Percentiles rank a stretch among this genome's conserved stretches.
Evolutionary conservation across 2,329 filamentous ascomycete species (phyloP).

Genomic region (Fusarium floridanum): DNA sequence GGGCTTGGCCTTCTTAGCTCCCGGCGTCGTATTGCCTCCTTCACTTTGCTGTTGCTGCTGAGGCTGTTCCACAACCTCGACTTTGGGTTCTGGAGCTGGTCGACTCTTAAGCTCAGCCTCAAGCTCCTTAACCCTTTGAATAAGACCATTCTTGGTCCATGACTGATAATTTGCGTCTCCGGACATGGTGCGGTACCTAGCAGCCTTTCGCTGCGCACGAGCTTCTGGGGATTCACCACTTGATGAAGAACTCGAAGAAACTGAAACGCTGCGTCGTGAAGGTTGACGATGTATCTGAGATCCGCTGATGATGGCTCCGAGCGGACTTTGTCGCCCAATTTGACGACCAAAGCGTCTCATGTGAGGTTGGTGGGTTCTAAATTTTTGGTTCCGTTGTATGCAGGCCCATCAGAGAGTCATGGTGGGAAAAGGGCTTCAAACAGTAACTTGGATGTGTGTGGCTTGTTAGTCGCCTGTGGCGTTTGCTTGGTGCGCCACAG

Average conservation of each 20-base stretch:
- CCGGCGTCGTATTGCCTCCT: conserved; percentile 12
- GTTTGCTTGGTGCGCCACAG: conserved; percentile 26
- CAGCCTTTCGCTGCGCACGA: conserved; percentile 25
- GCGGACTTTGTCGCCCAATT: conserved; percentile 45
- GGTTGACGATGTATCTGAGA: conserved; percentile 19
- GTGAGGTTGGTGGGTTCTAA: conserved; percentile 45
- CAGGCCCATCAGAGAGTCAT: conserved; percentile 40
- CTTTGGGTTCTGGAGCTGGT: conserved; percentile 41
- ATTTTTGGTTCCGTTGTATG: conserved; percentile 40
- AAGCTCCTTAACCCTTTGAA: conserved; percentile 75
- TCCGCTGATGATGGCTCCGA: conserved; percentile 34
- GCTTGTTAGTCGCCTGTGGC: conserved; percentile 34
- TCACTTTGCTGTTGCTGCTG: conserved; percentile 1
- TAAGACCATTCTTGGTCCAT: conserved; percentile 77
- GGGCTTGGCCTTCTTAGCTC: conserved; percentile 47
- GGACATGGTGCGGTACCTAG: conserved; percentile 48
- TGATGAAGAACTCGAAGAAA: conserved; percentile 31
- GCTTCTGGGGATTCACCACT: conserved; percentile 40
- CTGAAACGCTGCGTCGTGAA: conserved; percentile 9
- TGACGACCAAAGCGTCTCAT: conserved; percentile 46
- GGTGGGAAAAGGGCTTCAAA: conserved; percentile 40
- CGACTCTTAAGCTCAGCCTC: conserved; percentile 74
- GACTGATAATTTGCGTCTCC: conserved; percentile 66
- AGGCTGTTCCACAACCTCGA: not conserved
- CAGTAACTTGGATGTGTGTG: conserved; percentile 37